These are phyloP conservation scores for Argentina anserina DNA, from an alignment of 306 rosid genomes.

Conservation along the genomic window DNA sequence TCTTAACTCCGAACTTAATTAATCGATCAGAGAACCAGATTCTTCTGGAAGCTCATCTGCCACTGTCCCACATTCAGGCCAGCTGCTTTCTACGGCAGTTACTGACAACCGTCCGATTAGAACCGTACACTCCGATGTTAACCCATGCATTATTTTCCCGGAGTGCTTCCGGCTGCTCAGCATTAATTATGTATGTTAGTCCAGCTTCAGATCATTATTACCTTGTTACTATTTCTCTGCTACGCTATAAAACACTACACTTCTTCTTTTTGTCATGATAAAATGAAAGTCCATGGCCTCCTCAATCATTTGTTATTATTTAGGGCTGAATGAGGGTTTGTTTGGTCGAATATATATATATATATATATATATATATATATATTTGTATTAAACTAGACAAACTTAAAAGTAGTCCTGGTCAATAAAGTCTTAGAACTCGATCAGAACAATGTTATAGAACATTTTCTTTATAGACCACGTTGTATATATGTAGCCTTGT, in stretches of 20 bases:
- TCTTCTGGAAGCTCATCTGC: constrained; percentile 25
- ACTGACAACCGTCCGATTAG: neutral
- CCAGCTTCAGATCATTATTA: too few relatives aligned
- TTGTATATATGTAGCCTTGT: neutral
- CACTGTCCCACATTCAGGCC: neutral
- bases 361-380: too few relatives aligned
- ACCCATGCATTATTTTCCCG: neutral
- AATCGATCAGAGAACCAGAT: neutral
- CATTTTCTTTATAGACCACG: neutral
- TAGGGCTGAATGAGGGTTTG: neutral
- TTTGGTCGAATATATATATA: neutral
- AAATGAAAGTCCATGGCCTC: neutral
- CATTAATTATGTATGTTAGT: too few relatives aligned
- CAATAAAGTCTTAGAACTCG: neutral
- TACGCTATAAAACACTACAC: neutral
- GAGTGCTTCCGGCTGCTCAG: neutral
- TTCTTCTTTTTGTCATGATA: too few relatives aligned
- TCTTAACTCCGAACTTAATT: too few relatives aligned
- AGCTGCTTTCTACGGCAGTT: neutral
- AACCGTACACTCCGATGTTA: neutral
- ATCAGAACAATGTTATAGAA: neutral
- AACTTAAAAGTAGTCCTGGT: constrained; percentile 2
- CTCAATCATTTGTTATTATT: neutral
- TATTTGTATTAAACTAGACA: too few relatives aligned
- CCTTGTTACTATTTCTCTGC: neutral